Conservation (phyloP, 345 rosid species). For the Lepidium sativum region DNA sequence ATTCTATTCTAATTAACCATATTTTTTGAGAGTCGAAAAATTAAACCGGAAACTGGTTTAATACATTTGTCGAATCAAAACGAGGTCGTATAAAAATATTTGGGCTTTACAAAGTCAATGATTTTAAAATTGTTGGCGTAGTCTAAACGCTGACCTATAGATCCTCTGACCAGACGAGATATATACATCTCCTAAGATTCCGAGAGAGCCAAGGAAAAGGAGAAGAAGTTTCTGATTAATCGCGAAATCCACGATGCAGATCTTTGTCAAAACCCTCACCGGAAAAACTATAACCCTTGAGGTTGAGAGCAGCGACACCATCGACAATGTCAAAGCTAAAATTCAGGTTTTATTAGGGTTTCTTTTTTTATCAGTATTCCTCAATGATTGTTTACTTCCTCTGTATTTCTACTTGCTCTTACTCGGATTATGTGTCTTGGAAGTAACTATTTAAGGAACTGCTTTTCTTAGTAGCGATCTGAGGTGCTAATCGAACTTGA, state of each 20-base stretch:
- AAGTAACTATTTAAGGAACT: neutral
- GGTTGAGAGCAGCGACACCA: slow-evolving; percentile 50
- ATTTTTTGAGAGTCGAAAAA: neutral
- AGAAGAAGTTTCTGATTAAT: neutral
- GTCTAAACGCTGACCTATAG: slow-evolving; percentile 12
- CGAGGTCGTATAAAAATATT: too few relatives aligned
- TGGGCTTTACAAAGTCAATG: neutral
- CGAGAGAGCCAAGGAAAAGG: neutral
- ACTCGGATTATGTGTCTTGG: neutral
- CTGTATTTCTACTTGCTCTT: neutral
- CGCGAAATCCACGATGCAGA: slow-evolving; percentile 35
- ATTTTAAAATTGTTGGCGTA: slow-evolving; percentile 10
- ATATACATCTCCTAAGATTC: neutral
- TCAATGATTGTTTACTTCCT: neutral
- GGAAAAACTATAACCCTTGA: slow-evolving; percentile 55
- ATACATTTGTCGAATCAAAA: neutral
- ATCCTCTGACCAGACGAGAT: neutral
- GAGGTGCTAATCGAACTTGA: neutral
- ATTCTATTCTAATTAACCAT: neutral
- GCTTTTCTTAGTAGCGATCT: neutral
- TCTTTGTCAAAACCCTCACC: slow-evolving; percentile 53
- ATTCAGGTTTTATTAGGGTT: slow-evolving; percentile 40
- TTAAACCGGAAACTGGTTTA: neutral
- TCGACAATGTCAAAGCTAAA: slow-evolving; percentile 51
- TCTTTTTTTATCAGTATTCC: neutral